phyloP scores from a whole-genome alignment of 2,329 filamentous ascomycete genomes.

The Neodidymelliopsis sp. region DNA sequence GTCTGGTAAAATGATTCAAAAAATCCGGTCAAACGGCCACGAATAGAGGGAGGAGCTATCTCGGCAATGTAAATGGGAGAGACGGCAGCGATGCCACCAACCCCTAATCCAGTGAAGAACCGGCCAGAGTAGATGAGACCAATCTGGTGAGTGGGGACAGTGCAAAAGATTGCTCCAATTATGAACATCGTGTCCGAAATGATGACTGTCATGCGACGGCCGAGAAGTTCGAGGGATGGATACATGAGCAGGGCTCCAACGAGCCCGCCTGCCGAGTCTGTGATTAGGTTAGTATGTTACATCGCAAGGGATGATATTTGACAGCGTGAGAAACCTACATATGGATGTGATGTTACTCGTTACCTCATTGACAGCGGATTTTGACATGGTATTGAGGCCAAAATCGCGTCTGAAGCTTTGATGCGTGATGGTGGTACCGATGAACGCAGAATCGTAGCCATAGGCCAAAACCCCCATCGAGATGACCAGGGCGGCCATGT shows the following conservation, averaged over 20 bases:
- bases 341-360: constrained; percentile 60
- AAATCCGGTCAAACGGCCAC: constrained; percentile 63
- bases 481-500: constrained; percentile 62
- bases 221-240: constrained; percentile 55
- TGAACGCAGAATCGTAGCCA: constrained; percentile 76
- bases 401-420: constrained; percentile 76
- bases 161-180: constrained; percentile 51
- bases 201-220: constrained; percentile 60
- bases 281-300: neutral
- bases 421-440: constrained; percentile 75
- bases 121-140: constrained; percentile 54
- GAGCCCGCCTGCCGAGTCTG: constrained; percentile 59
- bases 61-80: constrained; percentile 68
- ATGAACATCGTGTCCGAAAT: constrained; percentile 56
- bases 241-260: constrained; percentile 60
- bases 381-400: constrained; percentile 60
- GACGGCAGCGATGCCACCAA: constrained; percentile 57
- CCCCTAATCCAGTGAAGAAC: constrained; percentile 49
- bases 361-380: constrained; percentile 51
- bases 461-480: constrained; percentile 67
- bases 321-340: constrained; percentile 23
- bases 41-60: constrained; percentile 64
- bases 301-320: too few species aligned
- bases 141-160: constrained; percentile 34
- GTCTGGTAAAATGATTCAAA: constrained; percentile 60